Conservation (phyloP, 805 yeast genomes). For the Clavispora asparagi region DNA sequence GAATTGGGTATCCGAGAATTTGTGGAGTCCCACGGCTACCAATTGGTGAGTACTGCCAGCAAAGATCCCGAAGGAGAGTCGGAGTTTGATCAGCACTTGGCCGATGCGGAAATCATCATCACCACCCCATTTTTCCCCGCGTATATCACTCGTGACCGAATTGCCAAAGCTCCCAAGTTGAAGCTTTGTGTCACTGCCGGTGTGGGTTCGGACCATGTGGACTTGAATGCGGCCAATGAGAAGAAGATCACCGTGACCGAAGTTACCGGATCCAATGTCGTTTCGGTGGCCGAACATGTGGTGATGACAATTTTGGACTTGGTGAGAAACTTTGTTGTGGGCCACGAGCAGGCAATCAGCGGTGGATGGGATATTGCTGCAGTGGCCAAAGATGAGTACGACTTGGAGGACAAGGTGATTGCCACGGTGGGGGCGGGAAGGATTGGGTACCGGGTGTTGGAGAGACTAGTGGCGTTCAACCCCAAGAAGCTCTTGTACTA, state of each 20-base stretch:
- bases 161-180: slow-evolving; percentile 64
- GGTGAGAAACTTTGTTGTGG: slow-evolving; percentile 74
- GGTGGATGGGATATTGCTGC: slow-evolving; percentile 73
- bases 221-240: slow-evolving; percentile 62
- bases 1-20: slow-evolving; percentile 66
- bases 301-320: slow-evolving; percentile 66
- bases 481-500: slow-evolving; percentile 69
- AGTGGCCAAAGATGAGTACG: slow-evolving; percentile 67
- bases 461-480: slow-evolving; percentile 66
- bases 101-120: slow-evolving; percentile 71
- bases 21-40: slow-evolving; percentile 64
- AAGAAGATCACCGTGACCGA: slow-evolving; percentile 64
- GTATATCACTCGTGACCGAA: slow-evolving; percentile 61
- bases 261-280: slow-evolving; percentile 79
- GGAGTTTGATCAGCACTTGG: slow-evolving; percentile 57
- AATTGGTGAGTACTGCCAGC: slow-evolving; percentile 57
- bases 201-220: slow-evolving; percentile 80
- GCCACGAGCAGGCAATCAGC: slow-evolving; percentile 59
- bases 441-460: slow-evolving; percentile 72
- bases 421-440: slow-evolving; percentile 83
- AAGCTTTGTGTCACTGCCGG: slow-evolving; percentile 75
- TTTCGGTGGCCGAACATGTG: slow-evolving; percentile 78
- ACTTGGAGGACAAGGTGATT: slow-evolving; percentile 68
- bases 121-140: slow-evolving; percentile 85
- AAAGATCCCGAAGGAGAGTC: slow-evolving; percentile 59